Evolutionary conservation across 345 rosid genomes (phyloP), one percentile per base, ranked within the genome.

Genomic region (Cardamine occulta): DNA sequence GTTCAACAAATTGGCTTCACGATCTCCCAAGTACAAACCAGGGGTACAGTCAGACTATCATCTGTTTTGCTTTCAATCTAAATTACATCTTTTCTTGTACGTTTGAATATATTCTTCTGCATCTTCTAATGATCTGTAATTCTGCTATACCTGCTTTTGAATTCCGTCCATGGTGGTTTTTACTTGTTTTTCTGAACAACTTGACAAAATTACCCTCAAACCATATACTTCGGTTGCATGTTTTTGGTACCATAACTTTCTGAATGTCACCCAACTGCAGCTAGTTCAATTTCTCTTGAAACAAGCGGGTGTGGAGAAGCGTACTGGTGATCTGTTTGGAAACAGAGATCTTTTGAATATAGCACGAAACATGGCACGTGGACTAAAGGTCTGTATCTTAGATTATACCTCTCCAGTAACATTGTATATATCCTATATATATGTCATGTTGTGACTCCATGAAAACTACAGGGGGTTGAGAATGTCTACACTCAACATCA

Each of bases 311-410:
- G 88, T 87, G 26, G 97, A 95, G 63, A 95, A 87, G 78, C 88
- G 97, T 73, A 93, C 91, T 15, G 97, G 98, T 45, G 99, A 95
- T 87, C 93, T 93, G 24, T 95, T 80, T 74, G 98, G 99, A 77
- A 93, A 91, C 57, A 91, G 97, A 54, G 99, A 95, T 89, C 73
- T 95, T 73, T 73, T 95, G 55, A 95, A 89, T 80, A 95, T 95
- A 83, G 99, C 99, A 56, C 96, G 97, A 45, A 95, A 95, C 85
- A 93, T 95, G 98, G 99, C 99, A 73, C 98, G 99, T 82, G 99
- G 98, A 21, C 85, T 95, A 68, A 92, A 95, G 99, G 99, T 95
- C 60, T 40, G 84, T 63, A 52, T 17, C 13, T 66, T 63, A 74
- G 14, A 70, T 71, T 21, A 52, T n/a, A 59, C 52, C 62, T 66